Percentiles rank a stretch among this genome's conserved stretches.
phyloP scores from a whole-genome alignment of 306 rosid species.

The Vigna unguiculata region DNA sequence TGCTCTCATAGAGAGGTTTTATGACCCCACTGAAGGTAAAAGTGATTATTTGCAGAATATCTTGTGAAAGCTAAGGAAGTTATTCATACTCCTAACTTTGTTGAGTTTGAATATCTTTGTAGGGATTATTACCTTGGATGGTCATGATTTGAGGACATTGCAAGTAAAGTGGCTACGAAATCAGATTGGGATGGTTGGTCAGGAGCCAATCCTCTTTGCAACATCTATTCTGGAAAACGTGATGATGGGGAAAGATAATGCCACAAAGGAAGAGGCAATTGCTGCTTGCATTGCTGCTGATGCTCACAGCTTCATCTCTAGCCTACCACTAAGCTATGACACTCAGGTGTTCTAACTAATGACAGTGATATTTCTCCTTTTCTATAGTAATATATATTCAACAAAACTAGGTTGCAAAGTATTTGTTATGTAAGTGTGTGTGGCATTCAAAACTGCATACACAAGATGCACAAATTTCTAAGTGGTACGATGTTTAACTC shows the following conservation, averaged over 20 bases:
- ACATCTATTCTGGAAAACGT: slow-evolving; percentile 81
- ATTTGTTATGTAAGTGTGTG: background rate
- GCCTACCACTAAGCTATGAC: slow-evolving; percentile 79
- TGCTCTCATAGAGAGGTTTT: slow-evolving; percentile 90
- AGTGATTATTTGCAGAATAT: slow-evolving; percentile 13
- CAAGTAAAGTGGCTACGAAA: slow-evolving; percentile 87
- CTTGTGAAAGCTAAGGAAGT: background rate
- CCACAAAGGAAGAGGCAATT: slow-evolving; percentile 80
- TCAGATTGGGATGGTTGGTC: slow-evolving; percentile 94
- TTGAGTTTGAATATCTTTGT: slow-evolving; percentile 43
- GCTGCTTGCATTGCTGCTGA: slow-evolving; percentile 85
- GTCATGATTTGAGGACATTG: slow-evolving; percentile 74
- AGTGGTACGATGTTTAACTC: background rate
- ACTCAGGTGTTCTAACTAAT: slow-evolving; percentile 65
- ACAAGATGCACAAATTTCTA: background rate
- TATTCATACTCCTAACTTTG: slow-evolving; percentile 19
- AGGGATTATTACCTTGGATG: slow-evolving; percentile 81
- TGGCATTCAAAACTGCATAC: background rate
- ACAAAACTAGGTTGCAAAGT: background rate
- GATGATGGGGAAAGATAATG: slow-evolving; percentile 89
- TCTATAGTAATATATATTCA: slow-evolving; percentile 2
- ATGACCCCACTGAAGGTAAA: slow-evolving; percentile 77
- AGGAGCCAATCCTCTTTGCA: slow-evolving; percentile 88
- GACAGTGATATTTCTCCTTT: slow-evolving; percentile 7
- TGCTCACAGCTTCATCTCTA: slow-evolving; percentile 78